Conservation (phyloP, 148 eudicot species). For the Cornus kousa region DNA sequence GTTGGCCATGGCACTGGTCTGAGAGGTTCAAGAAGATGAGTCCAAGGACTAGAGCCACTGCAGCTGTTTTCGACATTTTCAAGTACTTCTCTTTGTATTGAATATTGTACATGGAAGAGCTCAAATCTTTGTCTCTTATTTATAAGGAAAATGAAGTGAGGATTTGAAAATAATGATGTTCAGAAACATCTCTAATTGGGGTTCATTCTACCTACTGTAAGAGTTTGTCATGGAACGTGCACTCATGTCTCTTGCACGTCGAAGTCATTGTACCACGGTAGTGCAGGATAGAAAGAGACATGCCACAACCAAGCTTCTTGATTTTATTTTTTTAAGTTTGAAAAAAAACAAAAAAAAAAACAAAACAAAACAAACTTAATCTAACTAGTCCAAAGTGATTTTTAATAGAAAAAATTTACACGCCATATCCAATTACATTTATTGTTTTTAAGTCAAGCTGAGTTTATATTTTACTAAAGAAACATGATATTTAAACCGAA, state of each 20-base stretch:
- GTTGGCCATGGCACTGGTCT: conserved; percentile 25
- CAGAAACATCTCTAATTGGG: background rate
- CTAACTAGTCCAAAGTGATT: no score
- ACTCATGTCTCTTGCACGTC: background rate
- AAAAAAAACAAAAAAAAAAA: no score
- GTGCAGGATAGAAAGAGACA: no score
- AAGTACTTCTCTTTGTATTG: background rate
- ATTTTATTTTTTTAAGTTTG: no score
- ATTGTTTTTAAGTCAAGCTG: no score
- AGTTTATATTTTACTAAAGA: no score
- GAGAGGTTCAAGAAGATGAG: conserved; percentile 29
- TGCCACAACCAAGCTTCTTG: no score
- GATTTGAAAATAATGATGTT: background rate
- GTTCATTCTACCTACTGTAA: background rate
- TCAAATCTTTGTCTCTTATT: background rate
- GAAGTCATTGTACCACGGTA: no score
- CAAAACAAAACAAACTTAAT: no score
- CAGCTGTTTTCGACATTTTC: conserved; percentile 5
- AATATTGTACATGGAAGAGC: background rate
- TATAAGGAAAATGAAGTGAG: background rate
- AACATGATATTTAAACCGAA: no score
- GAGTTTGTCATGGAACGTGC: background rate
- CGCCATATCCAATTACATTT: no score
- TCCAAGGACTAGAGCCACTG: conserved; percentile 19
- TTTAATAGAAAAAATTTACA: no score